phyloP scores from a whole-genome alignment of 352 stramenopile genomes.

The Globisporangium paroecandrum region DNA sequence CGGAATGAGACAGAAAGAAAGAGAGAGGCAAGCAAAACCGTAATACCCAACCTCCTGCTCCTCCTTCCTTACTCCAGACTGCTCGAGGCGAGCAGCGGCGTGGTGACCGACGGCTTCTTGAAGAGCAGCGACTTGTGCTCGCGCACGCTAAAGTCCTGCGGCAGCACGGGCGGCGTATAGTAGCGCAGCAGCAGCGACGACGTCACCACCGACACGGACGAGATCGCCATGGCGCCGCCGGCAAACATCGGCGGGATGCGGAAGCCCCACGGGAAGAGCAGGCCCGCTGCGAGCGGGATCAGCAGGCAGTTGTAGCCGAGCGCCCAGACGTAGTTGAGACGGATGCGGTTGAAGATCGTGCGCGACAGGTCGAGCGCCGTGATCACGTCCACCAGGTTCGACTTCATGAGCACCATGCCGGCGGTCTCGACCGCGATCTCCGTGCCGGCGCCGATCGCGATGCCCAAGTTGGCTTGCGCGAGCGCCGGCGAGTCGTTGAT shows the following conservation, averaged over 20 bases:
- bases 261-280: conserved; percentile 94
- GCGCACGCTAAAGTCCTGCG: conserved; percentile 48
- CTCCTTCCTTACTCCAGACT: conserved; percentile 38
- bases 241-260: conserved; percentile 95
- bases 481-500: conserved; percentile 99
- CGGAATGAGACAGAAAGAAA: not conserved
- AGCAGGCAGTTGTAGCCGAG: conserved; percentile 97
- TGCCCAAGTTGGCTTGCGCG: conserved; percentile 95
- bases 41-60: not conserved
- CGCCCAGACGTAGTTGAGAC: conserved; percentile 97
- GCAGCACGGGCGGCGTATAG: conserved; percentile 83
- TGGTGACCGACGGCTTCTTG: conserved; percentile 75
- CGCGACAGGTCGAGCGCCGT: conserved; percentile 95
- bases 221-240: conserved; percentile 95
- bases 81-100: conserved; percentile 68
- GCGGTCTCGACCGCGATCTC: conserved; percentile 98
- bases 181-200: conserved; percentile 92
- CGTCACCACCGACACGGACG: conserved; percentile 94
- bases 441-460: conserved; percentile 94
- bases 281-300: conserved; percentile 95
- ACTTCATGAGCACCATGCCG: conserved; percentile 92
- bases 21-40: not conserved
- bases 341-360: conserved; percentile 96
- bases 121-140: conserved; percentile 80
- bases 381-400: conserved; percentile 92